Conservation (phyloP, 441 rosid genomes). For the Biscutella laevigata region DNA sequence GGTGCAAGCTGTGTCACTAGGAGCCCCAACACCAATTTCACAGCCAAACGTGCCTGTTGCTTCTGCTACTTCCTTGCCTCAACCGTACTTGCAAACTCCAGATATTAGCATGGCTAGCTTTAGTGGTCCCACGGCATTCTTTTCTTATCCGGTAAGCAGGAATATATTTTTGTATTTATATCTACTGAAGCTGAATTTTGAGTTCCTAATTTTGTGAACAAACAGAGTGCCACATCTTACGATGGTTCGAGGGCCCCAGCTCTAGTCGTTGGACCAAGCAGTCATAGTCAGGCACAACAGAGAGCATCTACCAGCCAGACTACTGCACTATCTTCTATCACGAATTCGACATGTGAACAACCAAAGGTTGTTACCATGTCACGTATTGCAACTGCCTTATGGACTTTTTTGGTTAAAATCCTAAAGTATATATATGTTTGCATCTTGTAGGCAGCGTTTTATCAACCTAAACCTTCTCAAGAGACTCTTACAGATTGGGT, state of each 20-base stretch:
- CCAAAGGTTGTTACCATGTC: conserved; percentile 32
- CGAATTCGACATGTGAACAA: conserved; percentile 39
- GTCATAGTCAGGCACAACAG: conserved; percentile 46
- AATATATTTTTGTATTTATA: conserved; percentile 1
- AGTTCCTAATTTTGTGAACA: conserved; percentile 14
- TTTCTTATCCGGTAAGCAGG: conserved; percentile 50
- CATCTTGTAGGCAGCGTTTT: conserved; percentile 36
- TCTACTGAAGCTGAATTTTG: conserved; percentile 6
- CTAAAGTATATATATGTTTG: conserved; percentile 16
- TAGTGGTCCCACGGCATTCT: conserved; percentile 46
- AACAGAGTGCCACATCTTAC: conserved; percentile 55
- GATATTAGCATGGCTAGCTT: conserved; percentile 42
- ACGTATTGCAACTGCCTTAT: conserved; percentile 9
- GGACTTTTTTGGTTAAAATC: conserved; percentile 10
- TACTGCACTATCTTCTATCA: conserved; percentile 30
- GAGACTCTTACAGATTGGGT: conserved; percentile 55
- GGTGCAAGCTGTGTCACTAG: conserved; percentile 41
- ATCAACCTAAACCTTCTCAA: conserved; percentile 36
- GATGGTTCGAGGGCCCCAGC: conserved; percentile 44
- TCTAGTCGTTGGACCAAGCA: conserved; percentile 38
- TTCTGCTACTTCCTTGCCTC: conserved; percentile 44
- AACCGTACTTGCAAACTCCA: conserved; percentile 42
- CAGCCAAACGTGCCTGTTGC: conserved; percentile 40
- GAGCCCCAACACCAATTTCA: conserved; percentile 39
- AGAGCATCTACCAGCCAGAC: conserved; percentile 38